Conservation (phyloP, 805 yeast genomes). For the Candida andamanensis region DNA sequence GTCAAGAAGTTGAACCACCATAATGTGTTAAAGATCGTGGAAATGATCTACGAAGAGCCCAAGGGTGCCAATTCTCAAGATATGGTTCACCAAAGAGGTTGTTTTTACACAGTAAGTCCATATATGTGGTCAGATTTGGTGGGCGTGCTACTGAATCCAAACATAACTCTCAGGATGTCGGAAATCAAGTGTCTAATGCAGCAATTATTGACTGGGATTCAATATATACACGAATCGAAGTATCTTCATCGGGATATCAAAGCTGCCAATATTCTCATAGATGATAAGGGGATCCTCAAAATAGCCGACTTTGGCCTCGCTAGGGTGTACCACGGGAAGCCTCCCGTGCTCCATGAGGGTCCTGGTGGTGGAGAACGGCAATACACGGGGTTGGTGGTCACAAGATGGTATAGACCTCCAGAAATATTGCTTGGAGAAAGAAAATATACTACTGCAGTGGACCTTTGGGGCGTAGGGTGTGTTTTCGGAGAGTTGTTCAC, state of each 20-base stretch:
- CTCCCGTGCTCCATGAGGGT: conserved; percentile 49
- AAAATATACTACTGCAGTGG: conserved; percentile 88
- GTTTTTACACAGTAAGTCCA: conserved; percentile 83
- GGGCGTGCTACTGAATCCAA: conserved; percentile 80
- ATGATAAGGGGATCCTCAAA: conserved; percentile 69
- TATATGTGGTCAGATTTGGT: conserved; percentile 91
- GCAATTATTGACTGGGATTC: conserved; percentile 76
- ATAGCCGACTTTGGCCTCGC: conserved; percentile 97
- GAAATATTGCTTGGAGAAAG: conserved; percentile 84
- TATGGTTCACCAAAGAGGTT: conserved; percentile 32
- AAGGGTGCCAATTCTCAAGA: conserved; percentile 29
- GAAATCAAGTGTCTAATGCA: conserved; percentile 79
- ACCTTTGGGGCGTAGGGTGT: conserved; percentile 97
- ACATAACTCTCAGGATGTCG: conserved; percentile 50
- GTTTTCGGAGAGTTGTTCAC: conserved; percentile 88
- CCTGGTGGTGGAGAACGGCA: conserved; percentile 54
- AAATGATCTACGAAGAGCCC: conserved; percentile 55
- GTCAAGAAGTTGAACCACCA: conserved; percentile 64
- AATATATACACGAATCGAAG: conserved; percentile 63
- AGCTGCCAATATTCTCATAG: conserved; percentile 89
- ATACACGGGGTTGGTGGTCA: conserved; percentile 72
- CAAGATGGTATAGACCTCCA: conserved; percentile 97
- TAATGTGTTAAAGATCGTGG: conserved; percentile 72
- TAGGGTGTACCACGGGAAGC: conserved; percentile 58
- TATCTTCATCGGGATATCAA: conserved; percentile 86